These are phyloP conservation scores for Nasturtium officinale DNA, from an alignment of 345 rosid species.

Conservation along the genomic window DNA sequence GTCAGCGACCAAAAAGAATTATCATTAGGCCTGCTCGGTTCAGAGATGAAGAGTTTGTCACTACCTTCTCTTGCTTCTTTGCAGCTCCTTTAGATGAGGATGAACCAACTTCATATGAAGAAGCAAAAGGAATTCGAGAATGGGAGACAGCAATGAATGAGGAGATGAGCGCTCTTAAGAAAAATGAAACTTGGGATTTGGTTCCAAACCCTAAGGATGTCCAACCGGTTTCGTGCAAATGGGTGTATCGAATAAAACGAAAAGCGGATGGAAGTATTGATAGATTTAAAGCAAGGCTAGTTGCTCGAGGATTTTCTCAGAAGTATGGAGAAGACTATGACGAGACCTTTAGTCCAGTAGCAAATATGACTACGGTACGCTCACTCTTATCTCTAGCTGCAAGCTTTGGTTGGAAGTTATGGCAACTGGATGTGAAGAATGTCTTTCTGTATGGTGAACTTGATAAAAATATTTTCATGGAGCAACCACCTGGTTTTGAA, in stretches of 20 bases:
- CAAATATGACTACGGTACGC: too few relatives aligned
- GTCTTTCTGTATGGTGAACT: not conserved
- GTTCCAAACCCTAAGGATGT: not conserved
- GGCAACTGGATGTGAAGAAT: too few relatives aligned
- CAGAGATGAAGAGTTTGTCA: not conserved
- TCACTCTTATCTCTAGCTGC: too few relatives aligned
- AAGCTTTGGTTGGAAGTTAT: too few relatives aligned
- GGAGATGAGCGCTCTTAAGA: not conserved
- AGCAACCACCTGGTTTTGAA: not conserved
- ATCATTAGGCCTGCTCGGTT: not conserved
- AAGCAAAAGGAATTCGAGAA: not conserved
- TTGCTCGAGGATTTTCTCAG: too few relatives aligned
- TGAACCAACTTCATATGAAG: not conserved
- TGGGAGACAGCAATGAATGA: not conserved
- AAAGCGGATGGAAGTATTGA: too few relatives aligned
- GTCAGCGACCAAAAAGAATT: not conserved
- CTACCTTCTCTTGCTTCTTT: slow-evolving; percentile 13
- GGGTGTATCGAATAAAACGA: not conserved
- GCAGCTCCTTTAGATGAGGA: not conserved
- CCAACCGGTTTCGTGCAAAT: not conserved
- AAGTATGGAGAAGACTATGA: too few relatives aligned
- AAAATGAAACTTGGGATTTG: not conserved
- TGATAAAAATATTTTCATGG: slow-evolving; percentile 13
- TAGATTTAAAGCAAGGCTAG: too few relatives aligned
- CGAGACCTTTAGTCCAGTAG: too few relatives aligned